Percentiles rank a stretch among this genome's conserved stretches.
Evolutionary conservation across 2,329 filamentous ascomycete species (phyloP).

Genomic region (Fusarium nelsonii): DNA sequence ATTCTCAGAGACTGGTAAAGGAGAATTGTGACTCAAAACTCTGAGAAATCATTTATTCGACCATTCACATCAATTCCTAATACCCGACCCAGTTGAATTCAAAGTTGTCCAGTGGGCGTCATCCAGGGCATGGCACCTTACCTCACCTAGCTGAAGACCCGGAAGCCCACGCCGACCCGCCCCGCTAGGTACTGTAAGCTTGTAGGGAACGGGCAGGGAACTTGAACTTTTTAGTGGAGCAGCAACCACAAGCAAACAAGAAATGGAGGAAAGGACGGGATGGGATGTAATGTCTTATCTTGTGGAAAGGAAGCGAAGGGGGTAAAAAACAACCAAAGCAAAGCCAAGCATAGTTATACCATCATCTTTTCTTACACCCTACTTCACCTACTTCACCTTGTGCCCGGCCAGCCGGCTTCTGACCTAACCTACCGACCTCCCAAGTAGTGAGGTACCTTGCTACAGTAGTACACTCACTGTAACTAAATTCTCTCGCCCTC

Average conservation of each 20-base stretch:
- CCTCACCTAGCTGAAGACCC: slow-evolving; percentile 24
- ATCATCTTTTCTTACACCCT: slow-evolving; percentile 29
- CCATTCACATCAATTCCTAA: slow-evolving; percentile 32
- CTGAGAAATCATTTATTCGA: slow-evolving; percentile 9
- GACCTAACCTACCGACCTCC: neutral
- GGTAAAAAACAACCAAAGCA: slow-evolving; percentile 28
- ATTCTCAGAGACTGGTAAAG: neutral
- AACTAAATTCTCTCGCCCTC: slow-evolving; percentile 41
- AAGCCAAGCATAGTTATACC: neutral
- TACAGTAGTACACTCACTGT: neutral
- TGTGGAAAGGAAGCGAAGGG: slow-evolving; percentile 1
- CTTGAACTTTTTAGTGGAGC: slow-evolving; percentile 45
- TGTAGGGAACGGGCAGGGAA: slow-evolving; percentile 12
- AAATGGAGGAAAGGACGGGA: slow-evolving; percentile 23
- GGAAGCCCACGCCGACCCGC: slow-evolving; percentile 42
- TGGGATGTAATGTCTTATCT: slow-evolving; percentile 34
- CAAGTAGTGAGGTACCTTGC: slow-evolving; percentile 3
- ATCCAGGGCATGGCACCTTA: slow-evolving; percentile 33
- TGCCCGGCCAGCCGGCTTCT: slow-evolving; percentile 32
- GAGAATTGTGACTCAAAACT: neutral
- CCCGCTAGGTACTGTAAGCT: slow-evolving; percentile 26
- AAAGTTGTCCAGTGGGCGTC: slow-evolving; percentile 38
- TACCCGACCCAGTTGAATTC: neutral
- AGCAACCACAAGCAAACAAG: slow-evolving; percentile 26
- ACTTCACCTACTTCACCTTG: slow-evolving; percentile 14